Percentiles rank a stretch among this genome's conserved stretches.
Evolutionary conservation across 2,329 filamentous ascomycete species (phyloP).

Genomic region (Pestalotiopsis sp.): DNA sequence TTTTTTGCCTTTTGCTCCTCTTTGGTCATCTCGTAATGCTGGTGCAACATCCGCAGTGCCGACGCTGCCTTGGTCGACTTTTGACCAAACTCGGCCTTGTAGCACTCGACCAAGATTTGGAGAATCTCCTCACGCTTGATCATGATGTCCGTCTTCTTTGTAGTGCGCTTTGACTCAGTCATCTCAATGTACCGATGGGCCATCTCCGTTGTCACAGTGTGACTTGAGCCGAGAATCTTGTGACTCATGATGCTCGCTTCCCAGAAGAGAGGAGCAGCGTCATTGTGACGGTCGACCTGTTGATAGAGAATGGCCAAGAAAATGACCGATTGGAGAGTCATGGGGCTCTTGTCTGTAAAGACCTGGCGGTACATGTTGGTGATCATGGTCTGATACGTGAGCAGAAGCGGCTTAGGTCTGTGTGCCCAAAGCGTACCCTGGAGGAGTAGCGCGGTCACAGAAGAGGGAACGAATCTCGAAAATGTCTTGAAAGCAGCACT

Average conservation of each 20-base stretch:
- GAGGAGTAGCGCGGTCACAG: conserved; percentile 15
- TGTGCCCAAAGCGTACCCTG: conserved; percentile 24
- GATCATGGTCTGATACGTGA: conserved; percentile 29
- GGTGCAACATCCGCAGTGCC: neutral
- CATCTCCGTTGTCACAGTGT: conserved; percentile 19
- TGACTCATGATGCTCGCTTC: conserved; percentile 17
- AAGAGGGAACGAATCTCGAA: conserved; percentile 17
- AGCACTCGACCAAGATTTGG: conserved; percentile 13
- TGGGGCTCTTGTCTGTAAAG: conserved; percentile 23
- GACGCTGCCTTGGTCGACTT: conserved; percentile 6
- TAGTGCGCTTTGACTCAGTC: conserved; percentile 11
- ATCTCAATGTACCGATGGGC: conserved; percentile 19
- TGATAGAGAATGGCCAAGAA: conserved; percentile 17
- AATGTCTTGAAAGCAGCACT: conserved; percentile 16
- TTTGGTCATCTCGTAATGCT: conserved; percentile 10
- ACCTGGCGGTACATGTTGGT: conserved; percentile 34
- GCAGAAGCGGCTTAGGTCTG: conserved; percentile 31
- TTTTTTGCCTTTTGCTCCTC: conserved; percentile 14
- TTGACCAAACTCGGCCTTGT: conserved; percentile 11
- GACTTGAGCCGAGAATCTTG: conserved; percentile 11
- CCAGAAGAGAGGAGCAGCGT: conserved; percentile 19
- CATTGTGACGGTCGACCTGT: conserved; percentile 16
- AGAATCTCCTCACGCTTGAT: conserved; percentile 13
- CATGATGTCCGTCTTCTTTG: conserved; percentile 12
- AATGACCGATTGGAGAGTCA: conserved; percentile 23